phyloP scores from a whole-genome alignment of 805 yeast species.

The Candida manassasensis region DNA sequence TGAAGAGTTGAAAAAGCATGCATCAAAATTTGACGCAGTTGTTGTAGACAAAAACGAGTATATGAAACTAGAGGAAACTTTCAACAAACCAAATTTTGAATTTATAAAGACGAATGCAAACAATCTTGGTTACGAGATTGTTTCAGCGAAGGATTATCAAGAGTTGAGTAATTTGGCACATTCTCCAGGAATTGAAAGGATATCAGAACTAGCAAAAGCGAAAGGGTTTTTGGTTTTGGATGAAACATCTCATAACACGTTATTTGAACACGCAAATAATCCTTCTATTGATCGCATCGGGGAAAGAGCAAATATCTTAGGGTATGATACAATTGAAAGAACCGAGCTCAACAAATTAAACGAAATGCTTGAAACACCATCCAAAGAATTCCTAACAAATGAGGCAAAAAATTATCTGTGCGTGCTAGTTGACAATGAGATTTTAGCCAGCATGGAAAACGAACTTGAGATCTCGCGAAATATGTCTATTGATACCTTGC shows the following conservation, averaged over 20 bases:
- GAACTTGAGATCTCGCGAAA: conserved; percentile 11
- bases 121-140: not conserved
- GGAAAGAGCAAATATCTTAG: conserved; percentile 18
- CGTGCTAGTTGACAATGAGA: conserved; percentile 13
- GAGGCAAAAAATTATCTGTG: too few relatives aligned
- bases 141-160: conserved; percentile 5
- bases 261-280: conserved; percentile 8
- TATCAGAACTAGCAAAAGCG: conserved; percentile 17
- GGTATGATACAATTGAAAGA: conserved; percentile 14
- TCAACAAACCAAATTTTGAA: conserved; percentile 20
- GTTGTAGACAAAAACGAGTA: conserved; percentile 12
- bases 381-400: conserved; percentile 6
- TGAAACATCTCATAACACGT: conserved; percentile 4
- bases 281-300: conserved; percentile 28
- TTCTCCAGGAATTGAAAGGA: conserved; percentile 22
- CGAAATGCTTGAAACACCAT: conserved; percentile 8
- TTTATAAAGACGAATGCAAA: conserved; percentile 10
- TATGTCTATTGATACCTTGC: conserved; percentile 17
- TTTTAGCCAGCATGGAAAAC: conserved; percentile 9
- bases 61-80: conserved; percentile 19
- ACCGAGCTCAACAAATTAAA: conserved; percentile 20
- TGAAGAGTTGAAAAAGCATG: conserved; percentile 5
- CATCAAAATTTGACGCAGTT: conserved; percentile 11
- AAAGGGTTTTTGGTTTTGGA: conserved; percentile 10
- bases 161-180: conserved; percentile 9